These are phyloP conservation scores for Colletotrichum brevisporum DNA, from an alignment of 2,329 filamentous ascomycete species.

Conservation along the genomic window DNA sequence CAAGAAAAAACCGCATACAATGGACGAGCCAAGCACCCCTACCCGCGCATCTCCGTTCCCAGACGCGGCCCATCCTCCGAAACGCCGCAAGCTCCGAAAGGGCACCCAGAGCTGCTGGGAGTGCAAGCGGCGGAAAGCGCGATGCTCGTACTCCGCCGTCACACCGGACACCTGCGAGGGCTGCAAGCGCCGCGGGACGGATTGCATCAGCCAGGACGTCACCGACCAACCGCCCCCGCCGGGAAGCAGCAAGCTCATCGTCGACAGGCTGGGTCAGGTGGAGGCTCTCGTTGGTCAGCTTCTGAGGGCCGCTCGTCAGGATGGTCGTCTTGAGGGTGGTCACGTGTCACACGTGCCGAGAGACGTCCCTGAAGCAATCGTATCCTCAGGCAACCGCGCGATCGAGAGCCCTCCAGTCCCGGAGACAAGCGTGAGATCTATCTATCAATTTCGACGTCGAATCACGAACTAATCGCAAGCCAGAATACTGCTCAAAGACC, in stretches of 20 bases:
- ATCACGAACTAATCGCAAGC: too few relatives aligned
- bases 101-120: constrained; percentile 40
- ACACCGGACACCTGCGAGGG: constrained; percentile 14
- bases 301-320: constrained; percentile 13
- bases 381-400: too few relatives aligned
- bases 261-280: constrained; percentile 52
- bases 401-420: too few relatives aligned
- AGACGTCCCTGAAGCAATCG: not conserved
- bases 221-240: constrained; percentile 51
- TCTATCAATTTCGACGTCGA: too few relatives aligned
- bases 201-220: constrained; percentile 60
- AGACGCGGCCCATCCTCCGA: constrained; percentile 7
- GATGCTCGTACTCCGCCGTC: constrained; percentile 21
- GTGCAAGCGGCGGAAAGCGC: constrained; percentile 36
- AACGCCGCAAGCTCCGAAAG: constrained; percentile 36
- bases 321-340: not conserved
- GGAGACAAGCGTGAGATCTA: too few relatives aligned
- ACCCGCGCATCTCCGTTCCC: not conserved
- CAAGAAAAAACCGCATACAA: not conserved
- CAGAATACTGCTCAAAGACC: too few relatives aligned
- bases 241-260: constrained; percentile 45
- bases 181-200: constrained; percentile 59
- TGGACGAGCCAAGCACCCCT: not conserved
- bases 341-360: not conserved
- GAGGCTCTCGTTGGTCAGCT: constrained; percentile 53